These are phyloP conservation scores for Fraxinus velutina DNA, from an alignment of 305 asterid genomes.

Conservation along the genomic window DNA sequence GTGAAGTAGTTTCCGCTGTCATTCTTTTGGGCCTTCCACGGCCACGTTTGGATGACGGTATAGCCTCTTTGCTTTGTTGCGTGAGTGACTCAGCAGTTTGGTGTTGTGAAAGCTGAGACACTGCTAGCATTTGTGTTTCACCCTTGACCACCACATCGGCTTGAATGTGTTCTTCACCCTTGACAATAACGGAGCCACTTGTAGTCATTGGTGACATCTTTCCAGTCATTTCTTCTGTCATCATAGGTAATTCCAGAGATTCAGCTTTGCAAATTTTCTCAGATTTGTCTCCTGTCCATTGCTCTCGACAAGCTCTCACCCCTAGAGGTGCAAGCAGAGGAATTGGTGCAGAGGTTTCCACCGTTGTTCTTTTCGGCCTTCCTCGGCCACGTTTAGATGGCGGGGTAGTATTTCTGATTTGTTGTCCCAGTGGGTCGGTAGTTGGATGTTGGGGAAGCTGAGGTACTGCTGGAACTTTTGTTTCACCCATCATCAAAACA, in stretches of 20 bases:
- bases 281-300: slow-evolving; percentile 2
- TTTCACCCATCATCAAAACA: slow-evolving; percentile 36
- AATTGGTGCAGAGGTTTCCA: background rate
- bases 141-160: background rate
- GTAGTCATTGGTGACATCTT: background rate
- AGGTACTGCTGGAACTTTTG: slow-evolving; percentile 32
- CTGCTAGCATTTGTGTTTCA: slow-evolving; percentile 13
- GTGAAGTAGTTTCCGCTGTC: slow-evolving; percentile 37
- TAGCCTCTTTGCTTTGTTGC: slow-evolving; percentile 41
- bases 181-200: background rate
- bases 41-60: slow-evolving; percentile 77
- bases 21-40: slow-evolving; percentile 96
- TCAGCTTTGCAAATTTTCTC: slow-evolving; percentile 1
- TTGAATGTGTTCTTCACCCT: background rate
- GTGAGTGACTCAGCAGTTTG: slow-evolving; percentile 32
- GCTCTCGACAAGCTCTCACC: background rate
- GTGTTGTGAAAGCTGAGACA: slow-evolving; percentile 33
- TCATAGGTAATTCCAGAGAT: background rate
- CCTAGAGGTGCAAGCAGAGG: slow-evolving; percentile 2
- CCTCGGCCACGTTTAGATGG: slow-evolving; percentile 12
- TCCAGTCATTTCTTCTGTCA: background rate
- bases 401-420: background rate
- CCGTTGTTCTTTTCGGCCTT: slow-evolving; percentile 1
- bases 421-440: background rate
- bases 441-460: slow-evolving; percentile 14